phyloP scores from a whole-genome alignment of 108 stramenopile genomes.

The Aureococcus anophagefferens region DNA sequence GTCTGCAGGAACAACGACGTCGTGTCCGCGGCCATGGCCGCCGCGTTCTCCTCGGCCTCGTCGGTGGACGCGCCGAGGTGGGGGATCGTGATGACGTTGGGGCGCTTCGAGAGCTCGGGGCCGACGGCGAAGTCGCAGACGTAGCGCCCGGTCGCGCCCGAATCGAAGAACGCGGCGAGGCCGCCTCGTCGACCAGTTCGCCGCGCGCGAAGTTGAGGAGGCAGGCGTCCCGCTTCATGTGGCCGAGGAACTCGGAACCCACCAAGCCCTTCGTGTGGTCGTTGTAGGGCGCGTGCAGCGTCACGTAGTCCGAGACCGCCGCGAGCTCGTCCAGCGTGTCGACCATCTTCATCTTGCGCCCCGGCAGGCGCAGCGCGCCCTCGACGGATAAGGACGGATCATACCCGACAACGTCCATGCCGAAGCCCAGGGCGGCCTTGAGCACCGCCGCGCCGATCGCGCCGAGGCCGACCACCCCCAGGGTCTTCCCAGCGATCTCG shows the following conservation, averaged over 20 bases:
- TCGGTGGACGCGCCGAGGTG: slow-evolving; percentile 91
- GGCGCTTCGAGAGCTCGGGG: slow-evolving; percentile 74
- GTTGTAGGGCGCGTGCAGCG: slow-evolving; percentile 79
- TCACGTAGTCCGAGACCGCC: slow-evolving; percentile 71
- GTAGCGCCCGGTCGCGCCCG: slow-evolving; percentile 51
- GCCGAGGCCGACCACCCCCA: slow-evolving; percentile 84
- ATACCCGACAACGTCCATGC: slow-evolving; percentile 79
- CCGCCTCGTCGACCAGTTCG: slow-evolving; percentile 79
- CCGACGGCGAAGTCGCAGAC: slow-evolving; percentile 65
- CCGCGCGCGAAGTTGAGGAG: slow-evolving; percentile 90
- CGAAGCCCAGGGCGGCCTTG: slow-evolving; percentile 64
- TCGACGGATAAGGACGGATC: slow-evolving; percentile 83
- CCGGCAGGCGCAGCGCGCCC: slow-evolving; percentile 61
- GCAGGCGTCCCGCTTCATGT: slow-evolving; percentile 68
- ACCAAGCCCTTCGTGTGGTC: slow-evolving; percentile 70
- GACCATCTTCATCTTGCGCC: slow-evolving; percentile 38
- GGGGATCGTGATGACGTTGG: slow-evolving; percentile 72
- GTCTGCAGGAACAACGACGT: slow-evolving; percentile 70
- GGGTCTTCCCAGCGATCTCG: slow-evolving; percentile 80
- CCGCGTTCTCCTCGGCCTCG: slow-evolving; percentile 88
- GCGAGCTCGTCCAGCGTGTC: slow-evolving; percentile 65
- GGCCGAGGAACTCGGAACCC: slow-evolving; percentile 52
- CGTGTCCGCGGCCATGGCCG: slow-evolving; percentile 78
- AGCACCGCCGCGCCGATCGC: slow-evolving; percentile 86
- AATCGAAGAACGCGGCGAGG: slow-evolving; percentile 72